phyloP scores from a whole-genome alignment of 192 early-diverging fungal species.

The Coemansia sp. region DNA sequence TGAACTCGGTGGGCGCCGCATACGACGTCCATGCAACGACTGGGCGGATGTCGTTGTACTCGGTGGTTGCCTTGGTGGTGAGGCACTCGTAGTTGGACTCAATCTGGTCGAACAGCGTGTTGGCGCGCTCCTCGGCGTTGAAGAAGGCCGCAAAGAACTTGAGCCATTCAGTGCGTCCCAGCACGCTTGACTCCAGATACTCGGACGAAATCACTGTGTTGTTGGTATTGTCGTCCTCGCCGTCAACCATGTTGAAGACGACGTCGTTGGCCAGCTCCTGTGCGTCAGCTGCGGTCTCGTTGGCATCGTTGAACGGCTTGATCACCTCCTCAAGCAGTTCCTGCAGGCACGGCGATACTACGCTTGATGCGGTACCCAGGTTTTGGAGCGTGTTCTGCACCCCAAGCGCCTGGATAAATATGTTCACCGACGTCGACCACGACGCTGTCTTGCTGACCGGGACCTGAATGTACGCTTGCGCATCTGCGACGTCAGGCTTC shows the following conservation, averaged over 20 bases:
- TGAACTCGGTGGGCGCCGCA: slow-evolving; percentile 59
- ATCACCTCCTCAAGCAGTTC: slow-evolving; percentile 43
- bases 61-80: slow-evolving; percentile 34
- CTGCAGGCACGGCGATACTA: slow-evolving; percentile 55
- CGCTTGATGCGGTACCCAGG: slow-evolving; percentile 44
- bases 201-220: slow-evolving; percentile 46
- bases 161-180: slow-evolving; percentile 57
- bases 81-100: slow-evolving; percentile 53
- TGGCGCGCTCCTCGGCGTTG: slow-evolving; percentile 56
- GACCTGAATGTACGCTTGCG: slow-evolving; percentile 32
- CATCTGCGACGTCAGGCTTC: slow-evolving; percentile 30
- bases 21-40: slow-evolving; percentile 68
- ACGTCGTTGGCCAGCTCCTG: slow-evolving; percentile 37
- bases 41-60: slow-evolving; percentile 45
- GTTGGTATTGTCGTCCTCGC: slow-evolving; percentile 23
- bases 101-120: slow-evolving; percentile 40
- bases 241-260: slow-evolving; percentile 41
- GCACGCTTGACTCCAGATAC: slow-evolving; percentile 33
- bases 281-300: slow-evolving; percentile 29
- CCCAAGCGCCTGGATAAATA: slow-evolving; percentile 54
- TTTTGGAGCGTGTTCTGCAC: slow-evolving; percentile 44
- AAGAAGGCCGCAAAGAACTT: slow-evolving; percentile 57
- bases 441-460: slow-evolving; percentile 45
- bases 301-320: slow-evolving; percentile 40
- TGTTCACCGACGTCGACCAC: slow-evolving; percentile 42